A percentile compares a stretch with the other conserved stretches of the same genome.
Conservation (phyloP, 208 protist genomes). For the Crithidia expoeki region DNA sequence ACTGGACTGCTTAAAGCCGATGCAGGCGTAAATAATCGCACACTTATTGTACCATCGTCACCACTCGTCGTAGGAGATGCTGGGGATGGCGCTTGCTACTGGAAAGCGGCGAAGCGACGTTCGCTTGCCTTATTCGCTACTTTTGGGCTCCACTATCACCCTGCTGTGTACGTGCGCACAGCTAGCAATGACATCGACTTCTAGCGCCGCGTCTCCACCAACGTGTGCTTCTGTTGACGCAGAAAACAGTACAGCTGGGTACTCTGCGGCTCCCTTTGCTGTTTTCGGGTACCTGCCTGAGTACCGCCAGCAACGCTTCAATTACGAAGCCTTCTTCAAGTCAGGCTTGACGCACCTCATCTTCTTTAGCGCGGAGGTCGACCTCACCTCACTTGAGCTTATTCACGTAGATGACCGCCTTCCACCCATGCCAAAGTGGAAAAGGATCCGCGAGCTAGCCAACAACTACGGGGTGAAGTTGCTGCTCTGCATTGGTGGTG, state of each 20-base stretch:
- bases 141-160: background rate
- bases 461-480: conserved; percentile 52
- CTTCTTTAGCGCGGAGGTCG: conserved; percentile 74
- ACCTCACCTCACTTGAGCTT: conserved; percentile 31
- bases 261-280: conserved; percentile 27
- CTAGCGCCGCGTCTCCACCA: too few species aligned
- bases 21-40: too few species aligned
- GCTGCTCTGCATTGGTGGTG: conserved; percentile 69
- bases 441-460: conserved; percentile 35
- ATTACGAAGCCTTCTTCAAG: conserved; percentile 51
- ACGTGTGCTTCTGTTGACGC: background rate
- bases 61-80: too few species aligned
- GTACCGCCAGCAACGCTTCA: conserved; percentile 55
- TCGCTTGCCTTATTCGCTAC: too few species aligned
- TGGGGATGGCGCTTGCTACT: too few species aligned
- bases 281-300: conserved; percentile 82
- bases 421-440: conserved; percentile 39
- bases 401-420: conserved; percentile 51
- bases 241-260: background rate
- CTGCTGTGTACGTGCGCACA: background rate
- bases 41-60: too few species aligned
- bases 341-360: conserved; percentile 74
- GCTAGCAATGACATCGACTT: background rate
- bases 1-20: too few species aligned
- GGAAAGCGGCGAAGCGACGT: too few species aligned